A percentile compares a stretch with the other conserved stretches of the same genome.
These are phyloP conservation scores for Penicillium cosmopolitanum DNA, from an alignment of 495 filamentous ascomycete genomes.

Conservation along the genomic window DNA sequence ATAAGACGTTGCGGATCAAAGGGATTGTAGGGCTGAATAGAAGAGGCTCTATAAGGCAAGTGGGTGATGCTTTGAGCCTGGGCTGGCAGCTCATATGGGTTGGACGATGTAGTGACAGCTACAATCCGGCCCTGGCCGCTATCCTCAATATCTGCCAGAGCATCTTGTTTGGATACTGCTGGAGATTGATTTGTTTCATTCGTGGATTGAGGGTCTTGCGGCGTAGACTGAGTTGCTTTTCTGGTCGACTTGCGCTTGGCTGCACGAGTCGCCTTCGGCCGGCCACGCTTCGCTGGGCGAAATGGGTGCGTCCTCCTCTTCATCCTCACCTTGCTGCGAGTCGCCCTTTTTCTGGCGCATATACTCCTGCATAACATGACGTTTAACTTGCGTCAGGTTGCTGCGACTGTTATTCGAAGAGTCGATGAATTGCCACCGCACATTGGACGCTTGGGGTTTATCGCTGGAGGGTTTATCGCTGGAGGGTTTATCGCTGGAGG, in stretches of 20 bases:
- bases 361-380: slow-evolving; percentile 53
- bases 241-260: slow-evolving; percentile 15
- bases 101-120: neutral
- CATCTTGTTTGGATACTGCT: slow-evolving; percentile 5
- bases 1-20: neutral
- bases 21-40: slow-evolving; percentile 4
- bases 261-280: slow-evolving; percentile 23
- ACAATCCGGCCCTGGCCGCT: neutral
- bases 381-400: slow-evolving; percentile 48
- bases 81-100: neutral
- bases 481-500: slow-evolving; percentile 7
- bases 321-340: slow-evolving; percentile 28
- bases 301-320: slow-evolving; percentile 13
- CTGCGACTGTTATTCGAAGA: slow-evolving; percentile 41
- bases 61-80: neutral
- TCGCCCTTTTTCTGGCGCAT: slow-evolving; percentile 45
- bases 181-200: slow-evolving; percentile 6
- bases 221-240: neutral
- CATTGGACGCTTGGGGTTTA: slow-evolving; percentile 14
- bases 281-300: slow-evolving; percentile 22
- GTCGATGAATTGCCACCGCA: slow-evolving; percentile 50
- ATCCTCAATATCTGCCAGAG: slow-evolving; percentile 10
- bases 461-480: slow-evolving; percentile 7
- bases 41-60: slow-evolving; percentile 11
- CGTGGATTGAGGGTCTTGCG: neutral